Percentiles rank a stretch among this genome's conserved stretches.
Evolutionary conservation across 176 grass and related monocot species (phyloP).

Genomic region (Chrysopogon serrulatus): DNA sequence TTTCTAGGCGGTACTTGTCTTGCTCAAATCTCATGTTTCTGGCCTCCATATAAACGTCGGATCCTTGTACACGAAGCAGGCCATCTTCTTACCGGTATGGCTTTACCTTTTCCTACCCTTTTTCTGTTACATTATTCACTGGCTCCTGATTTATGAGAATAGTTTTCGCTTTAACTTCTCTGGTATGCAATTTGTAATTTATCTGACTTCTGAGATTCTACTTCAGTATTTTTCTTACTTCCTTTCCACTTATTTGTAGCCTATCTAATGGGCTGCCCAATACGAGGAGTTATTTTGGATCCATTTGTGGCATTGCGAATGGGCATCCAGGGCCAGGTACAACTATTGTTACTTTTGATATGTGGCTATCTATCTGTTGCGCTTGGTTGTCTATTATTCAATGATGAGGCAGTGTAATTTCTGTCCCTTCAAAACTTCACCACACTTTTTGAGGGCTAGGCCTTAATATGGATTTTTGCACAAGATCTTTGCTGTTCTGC

Average conservation of each 20-base stretch:
- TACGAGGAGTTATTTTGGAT: constrained; percentile 96
- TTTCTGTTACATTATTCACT: background rate
- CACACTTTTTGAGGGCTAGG: background rate
- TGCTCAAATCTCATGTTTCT: constrained; percentile 73
- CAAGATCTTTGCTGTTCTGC: background rate
- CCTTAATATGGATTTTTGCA: background rate
- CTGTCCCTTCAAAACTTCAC: constrained; percentile 8
- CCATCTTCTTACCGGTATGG: constrained; percentile 79
- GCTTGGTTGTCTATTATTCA: background rate
- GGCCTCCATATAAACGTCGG: constrained; percentile 76
- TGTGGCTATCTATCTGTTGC: background rate
- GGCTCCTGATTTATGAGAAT: background rate
- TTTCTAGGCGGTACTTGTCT: constrained; percentile 74
- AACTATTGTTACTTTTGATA: background rate
- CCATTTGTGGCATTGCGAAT: constrained; percentile 90
- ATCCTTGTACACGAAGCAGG: constrained; percentile 92
- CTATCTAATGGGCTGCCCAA: constrained; percentile 93
- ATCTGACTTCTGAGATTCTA: background rate
- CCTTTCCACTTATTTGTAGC: constrained; percentile 39
- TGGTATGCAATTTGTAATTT: background rate
- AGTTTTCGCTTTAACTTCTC: background rate
- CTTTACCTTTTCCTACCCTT: background rate
- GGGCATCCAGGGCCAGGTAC: constrained; percentile 95
- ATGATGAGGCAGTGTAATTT: background rate
- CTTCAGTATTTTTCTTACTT: background rate